Conservation (phyloP, 257 asterid species). For the Cinchona pubescens region DNA sequence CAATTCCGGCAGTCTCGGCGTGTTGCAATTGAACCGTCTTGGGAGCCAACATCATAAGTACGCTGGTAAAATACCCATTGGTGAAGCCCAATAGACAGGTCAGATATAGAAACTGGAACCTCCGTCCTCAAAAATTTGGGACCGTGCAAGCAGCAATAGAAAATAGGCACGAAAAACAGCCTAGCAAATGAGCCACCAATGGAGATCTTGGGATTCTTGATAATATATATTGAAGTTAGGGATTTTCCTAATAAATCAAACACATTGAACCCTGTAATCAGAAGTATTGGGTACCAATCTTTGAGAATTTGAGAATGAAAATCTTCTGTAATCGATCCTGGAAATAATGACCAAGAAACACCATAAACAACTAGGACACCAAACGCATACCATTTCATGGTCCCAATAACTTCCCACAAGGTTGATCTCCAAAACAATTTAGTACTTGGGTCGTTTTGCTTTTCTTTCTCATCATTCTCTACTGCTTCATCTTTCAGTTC, state of each 20-base stretch:
- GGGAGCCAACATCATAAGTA: slow-evolving; percentile 71
- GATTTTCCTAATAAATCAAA: slow-evolving; percentile 79
- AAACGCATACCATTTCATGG: slow-evolving; percentile 68
- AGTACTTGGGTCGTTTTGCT: slow-evolving; percentile 52
- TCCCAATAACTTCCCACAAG: slow-evolving; percentile 55
- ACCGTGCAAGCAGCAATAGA: slow-evolving; percentile 86
- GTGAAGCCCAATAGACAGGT: slow-evolving; percentile 88
- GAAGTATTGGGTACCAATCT: slow-evolving; percentile 83
- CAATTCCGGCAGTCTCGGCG: slow-evolving; percentile 82
- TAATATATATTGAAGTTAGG: slow-evolving; percentile 53
- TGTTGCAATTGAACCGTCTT: slow-evolving; percentile 68
- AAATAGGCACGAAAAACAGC: slow-evolving; percentile 75
- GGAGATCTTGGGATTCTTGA: slow-evolving; percentile 61
- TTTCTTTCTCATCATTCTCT: slow-evolving; percentile 52
- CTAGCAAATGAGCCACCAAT: slow-evolving; percentile 65
- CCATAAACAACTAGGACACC: slow-evolving; percentile 49
- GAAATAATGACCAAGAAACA: slow-evolving; percentile 70
- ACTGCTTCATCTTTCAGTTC: slow-evolving; percentile 54
- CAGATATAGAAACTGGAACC: slow-evolving; percentile 65
- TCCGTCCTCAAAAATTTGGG: slow-evolving; percentile 69
- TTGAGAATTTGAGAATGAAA: slow-evolving; percentile 60
- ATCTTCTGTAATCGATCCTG: slow-evolving; percentile 83
- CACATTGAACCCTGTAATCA: slow-evolving; percentile 70
- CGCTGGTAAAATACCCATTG: slow-evolving; percentile 75
- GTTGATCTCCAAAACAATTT: slow-evolving; percentile 52